Conservation (phyloP, 129 eudicot species). For the Heracleum sosnowskyi region DNA sequence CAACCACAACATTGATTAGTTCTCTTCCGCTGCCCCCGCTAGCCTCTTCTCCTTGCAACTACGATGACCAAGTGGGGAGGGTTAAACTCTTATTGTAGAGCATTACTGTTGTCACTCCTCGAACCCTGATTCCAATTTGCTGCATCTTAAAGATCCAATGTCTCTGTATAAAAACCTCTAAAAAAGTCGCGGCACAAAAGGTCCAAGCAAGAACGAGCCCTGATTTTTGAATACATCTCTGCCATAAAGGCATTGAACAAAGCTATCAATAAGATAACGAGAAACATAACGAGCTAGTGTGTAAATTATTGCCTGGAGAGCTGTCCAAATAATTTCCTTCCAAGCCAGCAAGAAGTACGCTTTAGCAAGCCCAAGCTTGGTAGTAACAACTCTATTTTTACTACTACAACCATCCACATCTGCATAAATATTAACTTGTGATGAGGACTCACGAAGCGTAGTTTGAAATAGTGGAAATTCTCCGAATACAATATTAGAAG, state of each 20-base stretch:
- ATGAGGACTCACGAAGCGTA: constrained; percentile 17
- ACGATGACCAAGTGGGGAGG: constrained; percentile 50
- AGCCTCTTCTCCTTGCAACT: background rate
- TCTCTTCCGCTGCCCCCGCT: constrained; percentile 49
- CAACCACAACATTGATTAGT: constrained; percentile 70
- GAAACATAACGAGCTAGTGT: constrained; percentile 75
- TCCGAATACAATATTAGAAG: constrained; percentile 45
- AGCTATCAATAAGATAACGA: constrained; percentile 73
- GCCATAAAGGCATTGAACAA: constrained; percentile 66
- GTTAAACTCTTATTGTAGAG: constrained; percentile 72
- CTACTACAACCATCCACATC: no score
- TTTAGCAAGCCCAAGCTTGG: constrained; percentile 46
- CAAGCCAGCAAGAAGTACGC: constrained; percentile 43
- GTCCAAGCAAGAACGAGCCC: constrained; percentile 52
- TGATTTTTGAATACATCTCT: constrained; percentile 26
- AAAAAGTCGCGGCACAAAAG: constrained; percentile 56
- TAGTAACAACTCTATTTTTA: constrained; percentile 23
- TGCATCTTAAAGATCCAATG: constrained; percentile 77
- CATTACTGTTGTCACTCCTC: constrained; percentile 60
- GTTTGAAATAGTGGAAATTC: constrained; percentile 39
- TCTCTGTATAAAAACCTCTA: constrained; percentile 54
- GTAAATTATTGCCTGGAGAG: constrained; percentile 31
- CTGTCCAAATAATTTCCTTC: constrained; percentile 55
- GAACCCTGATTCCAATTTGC: constrained; percentile 56
- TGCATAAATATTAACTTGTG: no score